Percentiles rank a stretch among this genome's conserved stretches.
Evolutionary conservation across 192 early-diverging fungal genomes (phyloP).

Genomic region (Ambispora gerdemannii): DNA sequence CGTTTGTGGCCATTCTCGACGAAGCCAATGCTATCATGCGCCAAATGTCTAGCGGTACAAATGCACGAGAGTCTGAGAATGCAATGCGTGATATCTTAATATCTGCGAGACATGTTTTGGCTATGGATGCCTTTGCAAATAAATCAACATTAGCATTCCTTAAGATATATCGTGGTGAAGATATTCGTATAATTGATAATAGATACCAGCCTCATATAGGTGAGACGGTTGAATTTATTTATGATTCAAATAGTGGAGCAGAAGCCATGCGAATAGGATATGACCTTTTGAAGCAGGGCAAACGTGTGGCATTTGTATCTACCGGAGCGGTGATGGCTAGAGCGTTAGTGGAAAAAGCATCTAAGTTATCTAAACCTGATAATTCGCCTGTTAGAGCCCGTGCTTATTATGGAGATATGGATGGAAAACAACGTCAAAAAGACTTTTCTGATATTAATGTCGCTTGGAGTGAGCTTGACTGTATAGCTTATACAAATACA

Average conservation of each 20-base stretch:
- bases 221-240: constrained; percentile 5
- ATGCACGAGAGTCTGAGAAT: constrained; percentile 10
- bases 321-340: neutral
- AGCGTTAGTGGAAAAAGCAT: constrained; percentile 10
- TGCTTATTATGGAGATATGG: constrained; percentile 6
- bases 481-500: constrained; percentile 1
- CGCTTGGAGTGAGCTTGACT: constrained; percentile 3
- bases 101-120: neutral
- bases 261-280: constrained; percentile 19
- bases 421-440: neutral
- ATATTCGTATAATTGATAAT: constrained; percentile 1
- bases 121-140: constrained; percentile 17
- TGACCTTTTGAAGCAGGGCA: neutral
- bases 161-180: constrained; percentile 10
- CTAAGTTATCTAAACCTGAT: constrained; percentile 8
- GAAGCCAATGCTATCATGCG: constrained; percentile 6
- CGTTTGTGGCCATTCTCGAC: neutral
- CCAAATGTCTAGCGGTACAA: constrained; percentile 11
- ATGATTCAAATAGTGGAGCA: constrained; percentile 17
- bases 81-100: neutral
- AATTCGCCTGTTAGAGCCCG: neutral
- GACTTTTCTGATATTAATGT: constrained; percentile 6
- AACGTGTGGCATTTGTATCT: neutral
- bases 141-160: neutral
- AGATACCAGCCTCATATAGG: neutral